Evolutionary conservation across 805 yeast genomes (phyloP).

Genomic region (Candida verbasci): DNA sequence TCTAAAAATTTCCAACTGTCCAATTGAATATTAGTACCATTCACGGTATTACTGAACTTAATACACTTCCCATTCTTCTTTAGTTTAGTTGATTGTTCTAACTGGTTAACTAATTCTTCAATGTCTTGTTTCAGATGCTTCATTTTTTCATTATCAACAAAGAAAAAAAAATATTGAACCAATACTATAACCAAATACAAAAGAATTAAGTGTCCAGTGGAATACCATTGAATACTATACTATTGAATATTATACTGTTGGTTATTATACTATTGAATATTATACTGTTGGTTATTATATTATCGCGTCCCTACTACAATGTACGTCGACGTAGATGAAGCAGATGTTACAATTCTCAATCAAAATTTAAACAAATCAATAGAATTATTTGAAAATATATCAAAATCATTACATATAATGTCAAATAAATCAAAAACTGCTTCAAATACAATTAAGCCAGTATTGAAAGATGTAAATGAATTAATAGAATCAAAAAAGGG

Average conservation of each 20-base stretch:
- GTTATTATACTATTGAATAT: no score
- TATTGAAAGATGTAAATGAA: conserved; percentile 56
- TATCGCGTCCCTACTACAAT: no score
- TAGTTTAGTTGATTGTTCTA: conserved; percentile 14
- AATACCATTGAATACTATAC: no score
- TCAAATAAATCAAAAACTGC: conserved; percentile 52
- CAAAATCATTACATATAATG: conserved; percentile 51
- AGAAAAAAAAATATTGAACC: conserved; percentile 2
- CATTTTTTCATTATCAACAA: no score
- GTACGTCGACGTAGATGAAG: conserved; percentile 63
- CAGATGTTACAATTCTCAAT: conserved; percentile 77
- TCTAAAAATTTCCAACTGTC: conserved; percentile 81
- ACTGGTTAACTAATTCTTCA: no score
- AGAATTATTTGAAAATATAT: conserved; percentile 50
- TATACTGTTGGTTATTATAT: no score
- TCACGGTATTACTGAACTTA: conserved; percentile 12
- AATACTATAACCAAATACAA: no score
- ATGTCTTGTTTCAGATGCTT: no score
- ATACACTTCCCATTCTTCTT: conserved; percentile 20
- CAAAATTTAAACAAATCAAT: conserved; percentile 63
- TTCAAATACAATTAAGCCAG: conserved; percentile 64
- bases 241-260: no score
- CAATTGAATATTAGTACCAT: conserved; percentile 5
- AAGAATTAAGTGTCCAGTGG: no score
- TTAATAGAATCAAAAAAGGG: conserved; percentile 53